Evolutionary conservation across 192 early-diverging fungal genomes (phyloP), one percentile per base, ranked within the genome.

Genomic region (Allomyces arbusculus): DNA sequence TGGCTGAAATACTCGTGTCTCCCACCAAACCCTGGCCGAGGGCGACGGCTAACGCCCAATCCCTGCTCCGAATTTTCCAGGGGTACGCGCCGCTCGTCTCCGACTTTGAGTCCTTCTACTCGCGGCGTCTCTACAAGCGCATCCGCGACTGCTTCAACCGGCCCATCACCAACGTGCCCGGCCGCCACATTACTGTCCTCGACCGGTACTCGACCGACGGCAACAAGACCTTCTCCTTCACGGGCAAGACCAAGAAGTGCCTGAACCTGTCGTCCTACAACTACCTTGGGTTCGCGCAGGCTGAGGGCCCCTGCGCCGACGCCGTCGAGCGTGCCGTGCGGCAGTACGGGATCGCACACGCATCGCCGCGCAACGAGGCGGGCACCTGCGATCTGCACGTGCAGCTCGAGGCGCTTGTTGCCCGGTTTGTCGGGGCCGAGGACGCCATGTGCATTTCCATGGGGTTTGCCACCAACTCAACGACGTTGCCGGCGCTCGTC

Each of bases 401-500:
- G 7, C 83, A 92, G 69, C 81, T 87, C 20, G 95, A 98, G 77
- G 78, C 76, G 1, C 76, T 91, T 55, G 90, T 96, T 5, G 90
- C 94, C 1, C 79, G 87, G 28, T 98, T 98, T 73, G 77, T 96
- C 44, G 91, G 94, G 64, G 75, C 87, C 64, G 89, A 93, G 71
- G 84, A 80, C 25, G 86, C 90, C 23, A 86, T 98, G 68, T 74
- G 94, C 63, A 84, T 92, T 62, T 89, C 86, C 23, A 96, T 96
- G 95, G 95, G 95, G 19, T 96, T 92, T 71, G 92, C 95, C 14
- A 96, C 94, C 67, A 98, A 98, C 73, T 89, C 89, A 61, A 93
- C 92, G 12, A 92, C 88, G 25, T 80, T 98, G 65, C 94, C 95
- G 45, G 82, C 92, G 44, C 75, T 98, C 24, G 90, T 89, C 45